Evolutionary conservation across 805 yeast species (phyloP).

Genomic region (Millerozyma miso): DNA sequence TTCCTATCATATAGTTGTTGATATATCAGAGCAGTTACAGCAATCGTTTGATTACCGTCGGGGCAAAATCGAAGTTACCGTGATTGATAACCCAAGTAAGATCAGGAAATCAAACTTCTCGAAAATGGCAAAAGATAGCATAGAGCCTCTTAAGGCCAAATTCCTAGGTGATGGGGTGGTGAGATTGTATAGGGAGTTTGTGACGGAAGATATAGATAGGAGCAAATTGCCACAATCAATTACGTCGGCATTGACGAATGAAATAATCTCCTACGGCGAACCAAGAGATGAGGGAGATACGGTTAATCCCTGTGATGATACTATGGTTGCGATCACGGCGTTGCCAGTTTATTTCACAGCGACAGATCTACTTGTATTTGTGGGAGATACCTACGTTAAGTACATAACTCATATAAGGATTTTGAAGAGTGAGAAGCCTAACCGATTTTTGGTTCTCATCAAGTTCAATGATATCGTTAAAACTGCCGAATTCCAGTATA

Average conservation of each 20-base stretch:
- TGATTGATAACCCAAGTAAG: constrained; percentile 14
- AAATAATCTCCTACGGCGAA: constrained; percentile 6
- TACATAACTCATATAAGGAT: constrained; percentile 69
- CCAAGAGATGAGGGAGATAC: constrained; percentile 11
- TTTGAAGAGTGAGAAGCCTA: constrained; percentile 59
- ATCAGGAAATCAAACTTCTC: constrained; percentile 9
- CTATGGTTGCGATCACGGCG: constrained; percentile 76
- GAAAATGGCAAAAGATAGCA: constrained; percentile 16
- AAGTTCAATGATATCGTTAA: constrained; percentile 56
- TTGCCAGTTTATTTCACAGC: constrained; percentile 86
- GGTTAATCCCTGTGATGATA: constrained; percentile 44
- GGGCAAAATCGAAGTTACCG: constrained; percentile 25
- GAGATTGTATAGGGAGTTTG: constrained; percentile 57
- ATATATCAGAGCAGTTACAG: constrained; percentile 10
- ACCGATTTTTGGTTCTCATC: constrained; percentile 71
- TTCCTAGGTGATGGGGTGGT: constrained; percentile 73
- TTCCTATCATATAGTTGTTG: constrained; percentile 33
- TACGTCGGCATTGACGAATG: neutral
- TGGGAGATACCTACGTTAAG: constrained; percentile 58
- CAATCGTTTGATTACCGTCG: constrained; percentile 25
- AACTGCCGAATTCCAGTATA: constrained; percentile 63
- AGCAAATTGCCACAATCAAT: neutral
- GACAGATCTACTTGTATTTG: constrained; percentile 75
- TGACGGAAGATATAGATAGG: constrained; percentile 14
- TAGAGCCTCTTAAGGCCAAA: constrained; percentile 56